Base-by-base conservation (phyloP, 768 basidiomycete genomes). In the Suillus lakei region DNA sequence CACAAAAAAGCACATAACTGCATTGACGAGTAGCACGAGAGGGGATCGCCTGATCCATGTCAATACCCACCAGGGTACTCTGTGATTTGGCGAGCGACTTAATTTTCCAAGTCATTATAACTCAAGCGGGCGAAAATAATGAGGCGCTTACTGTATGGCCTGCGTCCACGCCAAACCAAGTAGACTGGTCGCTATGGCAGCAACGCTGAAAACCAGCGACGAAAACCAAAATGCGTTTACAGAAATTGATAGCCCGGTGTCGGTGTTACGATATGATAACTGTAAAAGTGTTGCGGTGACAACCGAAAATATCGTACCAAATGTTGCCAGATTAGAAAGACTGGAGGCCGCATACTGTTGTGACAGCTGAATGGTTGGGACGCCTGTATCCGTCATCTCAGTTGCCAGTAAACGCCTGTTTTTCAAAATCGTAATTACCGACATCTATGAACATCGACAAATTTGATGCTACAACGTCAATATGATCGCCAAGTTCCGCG, bases 1-100 rank as follows among this genome's bases (percentile, higher is more conserved):
- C 51, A 90, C 83, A 1, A 90, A 93, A 77, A 94, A 94, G 76
- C 89, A 91, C 44, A 90, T 90, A 50, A 93, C 91, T 61, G 92
- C 91, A 73, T 92, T 82, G 65, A 93, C 91, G 50, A 93, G 85
- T 79, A 93, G 92, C 67, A 93, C 89, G 39, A 94, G 82, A 15
- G 92, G 92, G 5, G 91, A 91, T 44, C 91, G 82, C 74, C 92
- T 93, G 80, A 93, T 93, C 91, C 91, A 93, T 69, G 93, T 93
- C 51, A 85, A 73, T n/a, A 86, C 82, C 84, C 84, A 85, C 84
- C 84, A 85, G 12, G 84, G 85, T 51, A 86, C 84, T 66, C 84
- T 81, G 68, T 85, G 81, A 63, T 83, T 82, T 64, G 84, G 84
- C 4, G 85, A 86, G 53, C 84, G 85, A 64, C 84, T 85, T 62